A percentile compares a stretch with the other conserved stretches of the same genome.
Evolutionary conservation across 768 basidiomycete genomes (phyloP).

Genomic region (Agrocybe pediades): DNA sequence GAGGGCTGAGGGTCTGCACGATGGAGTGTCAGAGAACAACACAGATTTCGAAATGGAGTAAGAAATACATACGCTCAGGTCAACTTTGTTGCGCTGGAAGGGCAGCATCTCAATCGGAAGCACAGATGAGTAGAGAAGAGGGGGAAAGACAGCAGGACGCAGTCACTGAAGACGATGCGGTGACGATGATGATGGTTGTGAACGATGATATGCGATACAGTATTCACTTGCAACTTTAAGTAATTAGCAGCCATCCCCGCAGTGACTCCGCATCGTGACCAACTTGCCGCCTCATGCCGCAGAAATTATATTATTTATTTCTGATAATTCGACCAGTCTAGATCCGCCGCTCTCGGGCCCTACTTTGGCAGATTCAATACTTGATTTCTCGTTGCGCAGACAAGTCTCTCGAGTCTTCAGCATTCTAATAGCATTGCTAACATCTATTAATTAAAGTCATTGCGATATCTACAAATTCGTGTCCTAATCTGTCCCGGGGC

Average conservation of each 20-base stretch:
- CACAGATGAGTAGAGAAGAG: slow-evolving; percentile 23
- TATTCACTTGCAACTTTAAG: slow-evolving; percentile 13
- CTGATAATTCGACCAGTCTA: not conserved
- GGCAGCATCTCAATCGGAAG: slow-evolving; percentile 60
- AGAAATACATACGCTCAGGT: slow-evolving; percentile 74
- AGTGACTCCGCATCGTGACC: slow-evolving; percentile 27
- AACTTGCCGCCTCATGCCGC: slow-evolving; percentile 10
- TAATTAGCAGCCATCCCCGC: slow-evolving; percentile 22
- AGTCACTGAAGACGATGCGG: slow-evolving; percentile 18
- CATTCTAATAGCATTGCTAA: too few species aligned
- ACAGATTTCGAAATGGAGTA: not conserved
- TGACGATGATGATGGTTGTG: slow-evolving; percentile 24
- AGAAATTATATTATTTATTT: not conserved
- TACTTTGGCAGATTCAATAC: too few species aligned
- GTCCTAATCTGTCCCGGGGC: too few species aligned
- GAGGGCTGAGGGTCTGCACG: slow-evolving; percentile 72
- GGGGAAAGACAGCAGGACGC: slow-evolving; percentile 27
- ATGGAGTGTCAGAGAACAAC: slow-evolving; percentile 4
- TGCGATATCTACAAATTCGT: too few species aligned
- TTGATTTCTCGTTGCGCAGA: too few species aligned
- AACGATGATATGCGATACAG: slow-evolving; percentile 16
- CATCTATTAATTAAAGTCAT: too few species aligned
- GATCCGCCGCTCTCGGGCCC: too few species aligned
- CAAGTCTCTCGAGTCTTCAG: too few species aligned
- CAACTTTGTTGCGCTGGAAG: slow-evolving; percentile 86